phyloP scores from a whole-genome alignment of 208 protist genomes.

The Crithidia mellificae region DNA sequence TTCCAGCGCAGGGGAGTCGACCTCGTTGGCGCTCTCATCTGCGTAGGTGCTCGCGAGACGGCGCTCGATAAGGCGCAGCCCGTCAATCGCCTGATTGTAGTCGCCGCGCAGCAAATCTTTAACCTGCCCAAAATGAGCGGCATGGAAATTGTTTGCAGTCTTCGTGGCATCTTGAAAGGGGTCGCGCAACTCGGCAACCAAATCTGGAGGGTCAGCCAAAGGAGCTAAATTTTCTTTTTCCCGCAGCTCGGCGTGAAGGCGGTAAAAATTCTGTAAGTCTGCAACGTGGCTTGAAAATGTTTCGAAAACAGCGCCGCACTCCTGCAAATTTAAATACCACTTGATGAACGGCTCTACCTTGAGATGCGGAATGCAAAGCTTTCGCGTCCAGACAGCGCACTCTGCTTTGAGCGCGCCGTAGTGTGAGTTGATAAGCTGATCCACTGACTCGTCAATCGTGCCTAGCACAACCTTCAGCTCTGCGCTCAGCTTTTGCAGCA shows the following conservation, averaged over 20 bases:
- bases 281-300: slow-evolving; percentile 38
- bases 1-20: slow-evolving; percentile 36
- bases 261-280: slow-evolving; percentile 55
- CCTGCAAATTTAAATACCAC: slow-evolving; percentile 48
- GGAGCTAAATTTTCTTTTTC: slow-evolving; percentile 26
- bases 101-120: slow-evolving; percentile 40
- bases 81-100: slow-evolving; percentile 31
- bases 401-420: slow-evolving; percentile 32
- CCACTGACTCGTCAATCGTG: slow-evolving; percentile 43
- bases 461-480: slow-evolving; percentile 46
- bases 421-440: slow-evolving; percentile 34
- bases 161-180: slow-evolving; percentile 42
- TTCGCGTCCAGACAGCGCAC: slow-evolving; percentile 33
- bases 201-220: slow-evolving; percentile 21
- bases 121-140: slow-evolving; percentile 28
- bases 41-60: slow-evolving; percentile 45
- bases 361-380: slow-evolving; percentile 37
- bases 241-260: slow-evolving; percentile 36
- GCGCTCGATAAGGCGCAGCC: slow-evolving; percentile 30
- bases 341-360: slow-evolving; percentile 43
- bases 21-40: slow-evolving; percentile 45
- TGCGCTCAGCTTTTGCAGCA: slow-evolving; percentile 20
- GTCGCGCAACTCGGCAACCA: slow-evolving; percentile 33
- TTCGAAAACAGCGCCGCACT: slow-evolving; percentile 39
- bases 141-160: slow-evolving; percentile 46